Percentiles rank a stretch among this genome's conserved stretches.
Evolutionary conservation across 2,329 filamentous ascomycete genomes (phyloP).

Genomic region (Aureobasidium sp.): DNA sequence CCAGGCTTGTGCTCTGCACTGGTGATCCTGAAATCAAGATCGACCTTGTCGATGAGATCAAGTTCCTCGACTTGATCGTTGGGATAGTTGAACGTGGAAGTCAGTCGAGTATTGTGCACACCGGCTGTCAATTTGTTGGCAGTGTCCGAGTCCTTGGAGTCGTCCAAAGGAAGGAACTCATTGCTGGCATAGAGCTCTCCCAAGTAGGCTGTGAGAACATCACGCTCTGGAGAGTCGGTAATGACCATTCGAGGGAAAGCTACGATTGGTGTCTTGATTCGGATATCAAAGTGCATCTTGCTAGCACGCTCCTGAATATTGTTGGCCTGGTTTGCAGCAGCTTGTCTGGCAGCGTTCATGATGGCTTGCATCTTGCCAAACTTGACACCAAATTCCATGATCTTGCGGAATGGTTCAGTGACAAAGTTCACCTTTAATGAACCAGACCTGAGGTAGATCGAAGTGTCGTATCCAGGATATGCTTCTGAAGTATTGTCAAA

Average conservation of each 20-base stretch:
- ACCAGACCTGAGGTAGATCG: slow-evolving; percentile 80
- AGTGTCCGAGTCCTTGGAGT: slow-evolving; percentile 62
- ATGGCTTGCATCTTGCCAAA: slow-evolving; percentile 99
- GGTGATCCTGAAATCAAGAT: slow-evolving; percentile 85
- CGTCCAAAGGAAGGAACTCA: slow-evolving; percentile 77
- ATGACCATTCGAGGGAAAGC: slow-evolving; percentile 79
- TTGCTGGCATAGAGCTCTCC: slow-evolving; percentile 98
- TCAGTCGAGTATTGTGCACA: slow-evolving; percentile 85
- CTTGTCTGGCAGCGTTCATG: slow-evolving; percentile 93
- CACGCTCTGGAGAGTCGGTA: slow-evolving; percentile 62
- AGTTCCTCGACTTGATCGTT: slow-evolving; percentile 70
- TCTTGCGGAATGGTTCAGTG: slow-evolving; percentile 95
- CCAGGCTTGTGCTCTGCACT: slow-evolving; percentile 79
- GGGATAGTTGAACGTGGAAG: slow-evolving; percentile 78
- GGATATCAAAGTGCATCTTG: slow-evolving; percentile 87
- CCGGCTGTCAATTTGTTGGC: slow-evolving; percentile 88
- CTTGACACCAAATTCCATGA: slow-evolving; percentile 95
- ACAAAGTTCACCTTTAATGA: slow-evolving; percentile 96
- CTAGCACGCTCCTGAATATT: slow-evolving; percentile 86
- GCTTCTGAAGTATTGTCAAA: slow-evolving; percentile 69
- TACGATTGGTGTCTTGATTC: slow-evolving; percentile 91
- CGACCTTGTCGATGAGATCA: slow-evolving; percentile 94
- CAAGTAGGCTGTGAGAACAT: slow-evolving; percentile 84
- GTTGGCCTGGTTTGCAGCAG: slow-evolving; percentile 85
- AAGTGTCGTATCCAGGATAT: slow-evolving; percentile 93